A percentile compares a stretch with the other conserved stretches of the same genome.
phyloP scores from a whole-genome alignment of 2,329 filamentous ascomycete genomes.

The Pleoardoris graminearum region DNA sequence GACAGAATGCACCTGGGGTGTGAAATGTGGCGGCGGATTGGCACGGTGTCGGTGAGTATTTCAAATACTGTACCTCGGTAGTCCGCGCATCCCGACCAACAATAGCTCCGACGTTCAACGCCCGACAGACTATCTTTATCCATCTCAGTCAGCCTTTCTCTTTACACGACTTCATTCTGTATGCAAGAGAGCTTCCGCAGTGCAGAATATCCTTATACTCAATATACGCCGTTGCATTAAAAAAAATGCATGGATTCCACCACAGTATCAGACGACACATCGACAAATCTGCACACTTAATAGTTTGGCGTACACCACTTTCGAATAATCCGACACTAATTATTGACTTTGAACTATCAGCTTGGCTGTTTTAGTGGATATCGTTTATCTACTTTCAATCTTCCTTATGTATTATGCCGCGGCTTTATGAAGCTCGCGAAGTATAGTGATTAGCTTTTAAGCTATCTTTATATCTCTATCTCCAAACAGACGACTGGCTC shows the following conservation, averaged over 20 bases:
- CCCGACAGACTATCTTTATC: slow-evolving; percentile 9
- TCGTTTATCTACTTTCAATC: too few species aligned
- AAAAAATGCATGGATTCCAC: background rate
- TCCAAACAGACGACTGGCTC: too few species aligned
- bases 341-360: too few species aligned
- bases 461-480: too few species aligned
- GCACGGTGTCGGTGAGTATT: slow-evolving; percentile 29
- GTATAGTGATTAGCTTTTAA: too few species aligned
- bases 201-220: background rate
- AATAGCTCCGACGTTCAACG: slow-evolving; percentile 18
- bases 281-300: background rate
- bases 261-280: background rate
- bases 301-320: too few species aligned
- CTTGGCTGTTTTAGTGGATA: too few species aligned
- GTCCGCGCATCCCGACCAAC: slow-evolving; percentile 21
- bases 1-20: slow-evolving; percentile 11
- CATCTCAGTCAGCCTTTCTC: slow-evolving; percentile 11
- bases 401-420: too few species aligned
- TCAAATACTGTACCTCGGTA: slow-evolving; percentile 27
- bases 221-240: too few species aligned
- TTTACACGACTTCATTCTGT: slow-evolving; percentile 5
- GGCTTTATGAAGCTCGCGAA: too few species aligned
- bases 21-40: slow-evolving; percentile 19
- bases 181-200: background rate
- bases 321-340: too few species aligned